Base-by-base conservation (phyloP, 2,329 filamentous ascomycete species). In the Dothideomycetes sp. region DNA sequence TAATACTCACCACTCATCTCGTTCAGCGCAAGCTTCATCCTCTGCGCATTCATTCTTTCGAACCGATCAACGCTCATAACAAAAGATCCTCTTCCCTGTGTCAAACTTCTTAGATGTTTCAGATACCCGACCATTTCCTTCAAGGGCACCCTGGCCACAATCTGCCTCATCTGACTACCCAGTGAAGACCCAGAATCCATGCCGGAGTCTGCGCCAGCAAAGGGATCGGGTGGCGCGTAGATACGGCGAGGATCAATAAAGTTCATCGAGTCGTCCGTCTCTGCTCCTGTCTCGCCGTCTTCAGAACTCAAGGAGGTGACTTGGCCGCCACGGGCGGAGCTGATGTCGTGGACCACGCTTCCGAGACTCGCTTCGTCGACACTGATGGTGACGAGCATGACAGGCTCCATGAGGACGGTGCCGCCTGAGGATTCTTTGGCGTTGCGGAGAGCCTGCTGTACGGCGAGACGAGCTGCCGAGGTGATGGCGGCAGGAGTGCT, bases 101-200 rank as follows among this genome's bases (percentile, higher is more conserved):
- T 98, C 66, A 94, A 72, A 61, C 85, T 88, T 38, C 91, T 71
- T 47, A 98, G 63, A 56, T 93, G 84, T 57, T 86, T 85, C 50
- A 96, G 69, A 60, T 96, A 98, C 31, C 89, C 84, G 27, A 96
- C 80, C 85, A 96, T 95, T 62, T 96, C 89, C 63, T 91, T 93
- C 52, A 96, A 69, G 22, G 91, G 91, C 19, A 96, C 89, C 52
- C 84, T 78, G 16, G 88, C 91, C 9, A 81, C 79, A 49, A 98
- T 85, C 42, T 77, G 74, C 22, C 52, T 48, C 41, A 45, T 49
- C 32, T 70, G 60, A 51, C 58, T 50, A 34, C 50, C 43, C 12
- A 37, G 38, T 18, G 45, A 52, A 49, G 31, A 38, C 3, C 52
- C 47, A 27, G 30, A 16, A 2, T 35, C 37, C 4, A 36, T 40